Evolutionary conservation across 1,139 yeast species (phyloP).

Genomic region (Trichomonascaceae sp.): DNA sequence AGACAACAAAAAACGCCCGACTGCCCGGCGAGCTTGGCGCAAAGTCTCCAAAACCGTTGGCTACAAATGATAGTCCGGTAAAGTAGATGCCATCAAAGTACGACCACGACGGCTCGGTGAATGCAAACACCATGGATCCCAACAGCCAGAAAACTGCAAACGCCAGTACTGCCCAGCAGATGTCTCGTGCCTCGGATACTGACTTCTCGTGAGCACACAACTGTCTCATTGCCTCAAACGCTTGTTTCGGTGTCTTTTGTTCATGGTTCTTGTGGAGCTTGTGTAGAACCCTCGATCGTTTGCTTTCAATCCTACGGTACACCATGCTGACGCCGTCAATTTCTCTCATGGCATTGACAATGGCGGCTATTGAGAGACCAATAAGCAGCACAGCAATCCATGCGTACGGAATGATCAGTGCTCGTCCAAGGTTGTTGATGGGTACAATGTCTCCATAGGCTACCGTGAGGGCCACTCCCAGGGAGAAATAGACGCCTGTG

Average conservation of each 20-base stretch:
- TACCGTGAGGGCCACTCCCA: slow-evolving; percentile 59
- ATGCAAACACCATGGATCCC: slow-evolving; percentile 52
- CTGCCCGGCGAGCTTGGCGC: slow-evolving; percentile 54
- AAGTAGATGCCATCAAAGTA: slow-evolving; percentile 62
- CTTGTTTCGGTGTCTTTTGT: slow-evolving; percentile 24
- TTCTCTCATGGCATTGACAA: slow-evolving; percentile 47
- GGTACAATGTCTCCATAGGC: slow-evolving; percentile 73
- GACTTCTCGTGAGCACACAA: slow-evolving; percentile 31
- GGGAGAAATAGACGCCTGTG: slow-evolving; percentile 53
- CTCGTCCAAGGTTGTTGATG: slow-evolving; percentile 36
- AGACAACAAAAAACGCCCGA: slow-evolving; percentile 54
- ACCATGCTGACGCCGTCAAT: slow-evolving; percentile 42
- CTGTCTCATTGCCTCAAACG: slow-evolving; percentile 42
- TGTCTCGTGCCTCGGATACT: slow-evolving; percentile 23
- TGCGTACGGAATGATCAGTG: slow-evolving; percentile 48
- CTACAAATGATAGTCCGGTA: slow-evolving; percentile 57
- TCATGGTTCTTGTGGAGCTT: slow-evolving; percentile 4
- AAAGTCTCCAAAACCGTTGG: slow-evolving; percentile 78
- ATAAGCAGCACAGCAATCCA: slow-evolving; percentile 55
- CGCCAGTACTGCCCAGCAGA: slow-evolving; percentile 31
- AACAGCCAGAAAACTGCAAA: slow-evolving; percentile 53
- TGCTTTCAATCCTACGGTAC: slow-evolving; percentile 14
- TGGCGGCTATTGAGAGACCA: slow-evolving; percentile 61
- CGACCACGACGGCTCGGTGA: slow-evolving; percentile 47
- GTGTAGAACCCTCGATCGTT: slow-evolving; percentile 9